Percentiles rank a stretch among this genome's conserved stretches.
These are phyloP conservation scores for Penicillium samsonianum DNA, from an alignment of 495 filamentous ascomycete species.

Conservation along the genomic window DNA sequence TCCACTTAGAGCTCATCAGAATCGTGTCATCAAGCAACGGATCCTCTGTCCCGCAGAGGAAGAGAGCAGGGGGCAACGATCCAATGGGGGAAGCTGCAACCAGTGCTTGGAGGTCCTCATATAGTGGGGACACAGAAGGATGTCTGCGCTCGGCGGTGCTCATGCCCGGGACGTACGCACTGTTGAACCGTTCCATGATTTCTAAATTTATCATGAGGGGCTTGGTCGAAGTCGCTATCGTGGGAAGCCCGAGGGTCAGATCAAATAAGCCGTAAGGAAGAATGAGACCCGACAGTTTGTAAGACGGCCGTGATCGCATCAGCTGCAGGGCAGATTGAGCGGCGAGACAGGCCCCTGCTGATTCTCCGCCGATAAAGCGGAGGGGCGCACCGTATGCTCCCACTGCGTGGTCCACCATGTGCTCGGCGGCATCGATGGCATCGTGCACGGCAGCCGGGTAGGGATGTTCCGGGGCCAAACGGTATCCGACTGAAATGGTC, in stretches of 20 bases:
- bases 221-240: constrained; percentile 41
- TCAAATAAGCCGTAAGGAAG: constrained; percentile 24
- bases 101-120: constrained; percentile 40
- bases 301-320: constrained; percentile 24
- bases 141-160: constrained; percentile 35
- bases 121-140: constrained; percentile 42
- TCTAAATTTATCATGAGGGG: constrained; percentile 12
- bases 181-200: constrained; percentile 41
- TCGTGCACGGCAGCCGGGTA: constrained; percentile 55
- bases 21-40: constrained; percentile 56
- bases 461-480: constrained; percentile 60
- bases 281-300: constrained; percentile 16
- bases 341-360: constrained; percentile 52
- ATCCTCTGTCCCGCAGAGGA: constrained; percentile 55
- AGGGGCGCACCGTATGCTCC: constrained; percentile 25
- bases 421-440: constrained; percentile 47
- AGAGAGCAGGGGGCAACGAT: constrained; percentile 53
- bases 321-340: constrained; percentile 48
- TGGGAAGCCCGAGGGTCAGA: constrained; percentile 27
- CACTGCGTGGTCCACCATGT: constrained; percentile 42
- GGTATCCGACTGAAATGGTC: constrained; percentile 57
- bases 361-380: constrained; percentile 31
- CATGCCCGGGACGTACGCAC: constrained; percentile 46
- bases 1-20: constrained; percentile 55
- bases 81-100: constrained; percentile 24